Percentiles rank a stretch among this genome's conserved stretches.
Conservation (phyloP, 768 basidiomycete genomes). For the Hericium alpestre region DNA sequence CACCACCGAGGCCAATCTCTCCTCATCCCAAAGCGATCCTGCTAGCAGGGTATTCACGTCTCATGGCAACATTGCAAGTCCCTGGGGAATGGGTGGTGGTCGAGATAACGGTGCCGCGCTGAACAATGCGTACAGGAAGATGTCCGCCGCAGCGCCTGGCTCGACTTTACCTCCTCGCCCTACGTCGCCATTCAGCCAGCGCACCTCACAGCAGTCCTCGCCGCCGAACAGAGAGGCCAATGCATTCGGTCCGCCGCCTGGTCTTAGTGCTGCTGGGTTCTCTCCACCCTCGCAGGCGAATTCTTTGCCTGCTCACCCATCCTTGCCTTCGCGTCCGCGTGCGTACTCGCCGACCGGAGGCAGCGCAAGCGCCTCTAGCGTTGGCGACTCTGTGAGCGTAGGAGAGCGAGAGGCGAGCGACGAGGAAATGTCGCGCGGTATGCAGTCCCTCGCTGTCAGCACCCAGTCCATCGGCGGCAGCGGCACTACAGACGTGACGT, state of each 20-base stretch:
- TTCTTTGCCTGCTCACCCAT: slow-evolving; percentile 18
- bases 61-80: slow-evolving; percentile 5
- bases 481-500: slow-evolving; percentile 38
- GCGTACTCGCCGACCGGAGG: slow-evolving; percentile 22
- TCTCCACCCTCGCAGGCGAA: slow-evolving; percentile 18
- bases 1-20: background rate
- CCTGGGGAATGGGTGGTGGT: slow-evolving; percentile 7
- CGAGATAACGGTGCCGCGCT: background rate
- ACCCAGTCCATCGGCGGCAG: slow-evolving; percentile 18
- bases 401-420: slow-evolving; percentile 19
- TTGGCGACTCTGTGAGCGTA: slow-evolving; percentile 23
- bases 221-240: slow-evolving; percentile 16
- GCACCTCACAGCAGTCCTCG: slow-evolving; percentile 12
- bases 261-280: slow-evolving; percentile 15
- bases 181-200: slow-evolving; percentile 14
- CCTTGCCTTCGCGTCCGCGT: slow-evolving; percentile 20
- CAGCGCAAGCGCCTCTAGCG: slow-evolving; percentile 32
- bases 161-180: slow-evolving; percentile 16
- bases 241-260: slow-evolving; percentile 5
- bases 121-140: slow-evolving; percentile 11
- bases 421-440: slow-evolving; percentile 23
- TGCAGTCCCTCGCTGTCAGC: slow-evolving; percentile 38
- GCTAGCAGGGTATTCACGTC: background rate
- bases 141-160: slow-evolving; percentile 13
- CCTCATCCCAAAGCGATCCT: background rate